Conservation (phyloP, 2,329 filamentous ascomycete genomes). For the Stromatinia cepivora region DNA sequence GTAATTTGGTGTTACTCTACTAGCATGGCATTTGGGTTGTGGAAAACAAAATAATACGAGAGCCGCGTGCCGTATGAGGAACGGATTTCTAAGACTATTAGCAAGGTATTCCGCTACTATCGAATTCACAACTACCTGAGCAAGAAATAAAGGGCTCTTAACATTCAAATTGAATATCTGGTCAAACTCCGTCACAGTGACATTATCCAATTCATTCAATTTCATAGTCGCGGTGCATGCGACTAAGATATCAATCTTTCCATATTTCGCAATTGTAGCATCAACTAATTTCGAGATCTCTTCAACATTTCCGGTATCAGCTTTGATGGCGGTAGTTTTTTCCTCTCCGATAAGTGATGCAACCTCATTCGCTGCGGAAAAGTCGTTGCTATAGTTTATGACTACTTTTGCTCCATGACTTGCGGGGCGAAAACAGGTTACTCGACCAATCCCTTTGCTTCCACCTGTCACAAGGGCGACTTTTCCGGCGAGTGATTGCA, state of each 20-base stretch:
- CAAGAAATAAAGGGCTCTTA: conserved; percentile 57
- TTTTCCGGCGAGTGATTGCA: conserved; percentile 35
- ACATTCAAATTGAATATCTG: conserved; percentile 53
- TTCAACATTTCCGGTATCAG: conserved; percentile 50
- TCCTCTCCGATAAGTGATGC: conserved; percentile 50
- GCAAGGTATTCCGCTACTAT: background rate
- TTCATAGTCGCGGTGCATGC: conserved; percentile 55
- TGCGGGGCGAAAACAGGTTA: conserved; percentile 58
- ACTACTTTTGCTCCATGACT: conserved; percentile 57
- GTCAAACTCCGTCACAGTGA: conserved; percentile 55
- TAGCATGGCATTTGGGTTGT: conserved; percentile 44
- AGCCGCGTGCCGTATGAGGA: conserved; percentile 52
- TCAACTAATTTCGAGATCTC: conserved; percentile 53
- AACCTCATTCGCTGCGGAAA: conserved; percentile 49
- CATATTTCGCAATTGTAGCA: conserved; percentile 50
- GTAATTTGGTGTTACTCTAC: conserved; percentile 46
- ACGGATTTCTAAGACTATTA: conserved; percentile 47
- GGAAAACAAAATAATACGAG: conserved; percentile 54
- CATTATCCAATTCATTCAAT: conserved; percentile 50
- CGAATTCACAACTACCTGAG: conserved; percentile 41
- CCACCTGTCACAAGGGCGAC: conserved; percentile 43
- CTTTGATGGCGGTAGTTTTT: conserved; percentile 55
- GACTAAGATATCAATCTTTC: conserved; percentile 59
- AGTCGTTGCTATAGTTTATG: conserved; percentile 57
- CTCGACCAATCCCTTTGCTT: conserved; percentile 60